Evolutionary conservation across 1,284 basidiomycete genomes (phyloP).

Genomic region (Rhodofomes roseus): DNA sequence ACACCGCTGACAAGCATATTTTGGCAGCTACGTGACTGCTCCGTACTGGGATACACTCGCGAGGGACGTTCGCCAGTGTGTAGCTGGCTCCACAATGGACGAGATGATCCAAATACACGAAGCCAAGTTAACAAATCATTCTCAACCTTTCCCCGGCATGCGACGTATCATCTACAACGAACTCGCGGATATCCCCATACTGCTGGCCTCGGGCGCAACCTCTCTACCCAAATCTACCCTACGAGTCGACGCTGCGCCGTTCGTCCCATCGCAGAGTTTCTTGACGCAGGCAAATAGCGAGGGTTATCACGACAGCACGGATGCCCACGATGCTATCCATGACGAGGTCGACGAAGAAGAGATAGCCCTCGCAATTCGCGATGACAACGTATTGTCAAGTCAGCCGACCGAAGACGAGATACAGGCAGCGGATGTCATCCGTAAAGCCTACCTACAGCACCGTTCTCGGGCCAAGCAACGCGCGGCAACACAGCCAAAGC

Average conservation of each 20-base stretch:
- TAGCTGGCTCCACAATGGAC: slow-evolving; percentile 28
- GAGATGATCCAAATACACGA: slow-evolving; percentile 36
- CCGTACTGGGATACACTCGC: slow-evolving; percentile 33
- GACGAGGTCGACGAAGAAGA: slow-evolving; percentile 11
- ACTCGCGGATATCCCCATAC: slow-evolving; percentile 23
- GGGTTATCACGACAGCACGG: too few relatives aligned
- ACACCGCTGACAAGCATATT: background rate
- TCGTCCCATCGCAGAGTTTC: slow-evolving; percentile 12
- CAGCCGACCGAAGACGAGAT: slow-evolving; percentile 28
- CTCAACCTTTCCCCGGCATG: slow-evolving; percentile 15
- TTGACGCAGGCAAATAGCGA: background rate
- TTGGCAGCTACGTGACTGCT: slow-evolving; percentile 34
- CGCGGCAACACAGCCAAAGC: background rate
- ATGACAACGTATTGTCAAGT: slow-evolving; percentile 14
- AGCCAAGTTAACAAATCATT: slow-evolving; percentile 7
- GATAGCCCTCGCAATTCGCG: slow-evolving; percentile 20
- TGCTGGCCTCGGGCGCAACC: slow-evolving; percentile 10
- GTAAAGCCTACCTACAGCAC: slow-evolving; percentile 26
- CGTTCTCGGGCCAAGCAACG: background rate
- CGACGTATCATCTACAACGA: slow-evolving; percentile 31
- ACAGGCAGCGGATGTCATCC: slow-evolving; percentile 27
- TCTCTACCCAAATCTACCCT: slow-evolving; percentile 5
- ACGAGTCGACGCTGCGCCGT: slow-evolving; percentile 19
- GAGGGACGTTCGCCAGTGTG: slow-evolving; percentile 25
- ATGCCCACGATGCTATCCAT: background rate